Evolutionary conservation across 441 rosid species (phyloP).

Genomic region (Jatropha podagrica): DNA sequence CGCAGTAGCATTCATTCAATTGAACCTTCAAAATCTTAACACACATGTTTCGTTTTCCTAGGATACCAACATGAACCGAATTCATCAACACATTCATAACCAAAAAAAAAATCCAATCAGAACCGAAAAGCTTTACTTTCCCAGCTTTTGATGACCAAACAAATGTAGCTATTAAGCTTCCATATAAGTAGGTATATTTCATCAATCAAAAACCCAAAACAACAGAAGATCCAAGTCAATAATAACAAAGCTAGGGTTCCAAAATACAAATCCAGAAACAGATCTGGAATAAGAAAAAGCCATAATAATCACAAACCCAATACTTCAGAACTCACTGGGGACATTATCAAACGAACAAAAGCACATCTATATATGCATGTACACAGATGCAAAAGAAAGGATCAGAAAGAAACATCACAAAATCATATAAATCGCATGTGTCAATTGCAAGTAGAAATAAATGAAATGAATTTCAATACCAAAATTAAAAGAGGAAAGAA

Average conservation of each 20-base stretch:
- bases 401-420: constrained; percentile 1
- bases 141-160: not conserved
- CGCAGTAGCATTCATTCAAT: not conserved
- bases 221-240: constrained; percentile 3
- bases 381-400: not conserved
- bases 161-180: constrained; percentile 13
- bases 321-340: not conserved
- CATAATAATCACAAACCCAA: not conserved
- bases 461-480: not conserved
- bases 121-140: not conserved
- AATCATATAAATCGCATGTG: not conserved
- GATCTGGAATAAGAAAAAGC: constrained; percentile 4
- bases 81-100: not conserved
- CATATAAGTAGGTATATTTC: not conserved
- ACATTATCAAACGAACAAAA: not conserved
- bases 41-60: not conserved
- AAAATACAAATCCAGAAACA: not conserved
- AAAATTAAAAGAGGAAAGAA: not conserved
- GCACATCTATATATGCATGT: not conserved
- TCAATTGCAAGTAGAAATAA: not conserved
- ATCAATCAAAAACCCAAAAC: not conserved
- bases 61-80: not conserved
- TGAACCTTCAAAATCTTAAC: not conserved
- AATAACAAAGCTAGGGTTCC: not conserved
- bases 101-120: not conserved